Base-by-base conservation (phyloP, 1,284 basidiomycete species). In the Kalmanozyma brasiliensis region DNA sequence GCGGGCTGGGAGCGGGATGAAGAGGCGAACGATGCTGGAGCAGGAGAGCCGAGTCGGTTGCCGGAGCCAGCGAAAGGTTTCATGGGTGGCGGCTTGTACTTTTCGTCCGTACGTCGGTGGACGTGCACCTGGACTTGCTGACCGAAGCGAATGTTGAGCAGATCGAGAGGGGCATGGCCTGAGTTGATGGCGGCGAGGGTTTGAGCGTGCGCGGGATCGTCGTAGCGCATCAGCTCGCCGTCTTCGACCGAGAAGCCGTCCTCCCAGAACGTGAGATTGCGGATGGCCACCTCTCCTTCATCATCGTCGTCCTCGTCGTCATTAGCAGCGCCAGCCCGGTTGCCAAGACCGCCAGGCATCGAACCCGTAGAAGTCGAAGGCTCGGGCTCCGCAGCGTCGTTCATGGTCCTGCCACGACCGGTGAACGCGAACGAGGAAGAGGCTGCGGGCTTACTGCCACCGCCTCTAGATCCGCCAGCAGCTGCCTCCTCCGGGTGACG, bases 171-270 rank as follows among this genome's bases (percentile, higher is more conserved):
- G 0, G 93, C 88, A 40, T 84, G 91, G 87, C 94, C 94, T 7
- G 88, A 84, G 72, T 93, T 89, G 77, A 98, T 91, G 56, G 91
- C 89, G 1, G 86, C 85, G 4, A 98, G 85, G 16, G 92, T 85
- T 58, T 88, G 86, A 38, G 88, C 86, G 76, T 94, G 89, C 6
- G 84, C 86, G 0, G 93, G 92, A 69, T 94, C 89, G 55, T 92
- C 91, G 80, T 96, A 97, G 35, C 87, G 85, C 86, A 91, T 87
- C 55, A 98, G 85, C 34, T 90, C 89, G 2, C 94, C 93, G 72
- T 94, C 92, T 76, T 95, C 93, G 53, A 98, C 88, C 41, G 89
- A 90, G 84, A 98, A 98, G 0, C 95, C 95, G 70, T 98, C 88
- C 32, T 89, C 86, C 95, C 96, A 98, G 83, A 98, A 93, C 0